These are phyloP conservation scores for Sporothrix pallida DNA, from an alignment of 2,329 filamentous ascomycete species.

Conservation along the genomic window DNA sequence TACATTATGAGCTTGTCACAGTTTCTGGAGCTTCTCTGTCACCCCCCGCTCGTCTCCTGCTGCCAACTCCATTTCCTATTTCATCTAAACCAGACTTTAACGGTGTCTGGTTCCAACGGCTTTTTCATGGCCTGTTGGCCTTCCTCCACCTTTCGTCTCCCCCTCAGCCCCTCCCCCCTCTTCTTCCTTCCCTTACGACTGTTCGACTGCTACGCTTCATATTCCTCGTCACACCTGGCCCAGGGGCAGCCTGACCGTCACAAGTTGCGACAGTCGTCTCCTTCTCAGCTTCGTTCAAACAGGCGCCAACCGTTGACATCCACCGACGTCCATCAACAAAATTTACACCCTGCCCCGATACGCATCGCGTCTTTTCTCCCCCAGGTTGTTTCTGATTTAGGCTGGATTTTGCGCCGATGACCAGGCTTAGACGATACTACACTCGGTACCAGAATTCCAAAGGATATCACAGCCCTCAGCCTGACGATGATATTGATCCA, in stretches of 20 bases:
- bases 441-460: not conserved
- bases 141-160: not conserved
- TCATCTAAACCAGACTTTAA: not conserved
- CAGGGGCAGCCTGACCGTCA: not conserved
- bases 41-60: not conserved
- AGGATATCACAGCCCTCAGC: not conserved
- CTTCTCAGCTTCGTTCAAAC: too few relatives aligned
- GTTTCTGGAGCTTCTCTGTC: not conserved
- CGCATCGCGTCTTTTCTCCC: too few relatives aligned
- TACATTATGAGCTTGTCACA: not conserved
- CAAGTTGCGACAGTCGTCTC: too few relatives aligned
- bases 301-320: not conserved
- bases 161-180: not conserved
- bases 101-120: constrained; percentile 15
- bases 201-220: constrained; percentile 15
- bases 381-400: not conserved
- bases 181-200: not conserved
- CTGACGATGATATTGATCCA: not conserved
- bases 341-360: too few relatives aligned
- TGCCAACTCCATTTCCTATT: not conserved
- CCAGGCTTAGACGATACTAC: not conserved
- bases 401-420: not conserved
- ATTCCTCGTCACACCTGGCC: not conserved
- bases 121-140: not conserved
- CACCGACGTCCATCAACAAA: not conserved